These are phyloP conservation scores for Lotus japonicus DNA, from an alignment of 306 rosid genomes.

Conservation along the genomic window DNA sequence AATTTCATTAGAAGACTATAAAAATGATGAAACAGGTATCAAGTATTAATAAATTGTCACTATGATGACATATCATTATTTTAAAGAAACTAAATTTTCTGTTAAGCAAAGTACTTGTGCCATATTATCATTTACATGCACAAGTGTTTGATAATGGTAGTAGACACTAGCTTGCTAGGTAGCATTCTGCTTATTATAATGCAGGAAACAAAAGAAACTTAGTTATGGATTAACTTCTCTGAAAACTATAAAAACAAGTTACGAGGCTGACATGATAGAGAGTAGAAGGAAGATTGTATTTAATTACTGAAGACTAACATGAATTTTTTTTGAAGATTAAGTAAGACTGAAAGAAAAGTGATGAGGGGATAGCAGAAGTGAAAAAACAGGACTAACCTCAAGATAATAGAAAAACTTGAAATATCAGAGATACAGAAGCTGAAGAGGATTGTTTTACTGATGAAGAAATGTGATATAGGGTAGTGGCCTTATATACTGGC, in stretches of 20 bases:
- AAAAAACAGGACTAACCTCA: slow-evolving; percentile 33
- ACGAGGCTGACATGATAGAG: slow-evolving; percentile 17
- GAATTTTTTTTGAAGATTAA: not conserved
- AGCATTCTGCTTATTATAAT: slow-evolving; percentile 9
- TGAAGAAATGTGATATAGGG: slow-evolving; percentile 38
- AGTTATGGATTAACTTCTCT: slow-evolving; percentile 9
- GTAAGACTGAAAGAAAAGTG: slow-evolving; percentile 6
- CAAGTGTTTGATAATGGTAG: slow-evolving; percentile 5
- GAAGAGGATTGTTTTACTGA: slow-evolving; percentile 29
- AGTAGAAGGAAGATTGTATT: not conserved
- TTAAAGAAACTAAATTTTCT: not conserved
- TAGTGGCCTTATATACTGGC: slow-evolving; percentile 55
- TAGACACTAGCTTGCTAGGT: slow-evolving; percentile 16
- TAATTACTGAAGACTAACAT: not conserved
- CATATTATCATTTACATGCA: not conserved
- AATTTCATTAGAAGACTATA: not conserved
- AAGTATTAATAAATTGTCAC: not conserved
- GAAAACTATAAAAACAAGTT: slow-evolving; percentile 22
- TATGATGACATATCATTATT: not conserved
- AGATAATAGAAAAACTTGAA: slow-evolving; percentile 24
- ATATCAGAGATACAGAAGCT: slow-evolving; percentile 19
- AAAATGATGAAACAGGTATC: not conserved
- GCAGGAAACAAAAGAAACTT: not conserved
- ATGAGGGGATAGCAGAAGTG: not conserved
- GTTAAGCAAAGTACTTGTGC: slow-evolving; percentile 2